A percentile compares a stretch with the other conserved stretches of the same genome.
Evolutionary conservation across 352 stramenopile genomes (phyloP).

Genomic region (Pythium volutum): DNA sequence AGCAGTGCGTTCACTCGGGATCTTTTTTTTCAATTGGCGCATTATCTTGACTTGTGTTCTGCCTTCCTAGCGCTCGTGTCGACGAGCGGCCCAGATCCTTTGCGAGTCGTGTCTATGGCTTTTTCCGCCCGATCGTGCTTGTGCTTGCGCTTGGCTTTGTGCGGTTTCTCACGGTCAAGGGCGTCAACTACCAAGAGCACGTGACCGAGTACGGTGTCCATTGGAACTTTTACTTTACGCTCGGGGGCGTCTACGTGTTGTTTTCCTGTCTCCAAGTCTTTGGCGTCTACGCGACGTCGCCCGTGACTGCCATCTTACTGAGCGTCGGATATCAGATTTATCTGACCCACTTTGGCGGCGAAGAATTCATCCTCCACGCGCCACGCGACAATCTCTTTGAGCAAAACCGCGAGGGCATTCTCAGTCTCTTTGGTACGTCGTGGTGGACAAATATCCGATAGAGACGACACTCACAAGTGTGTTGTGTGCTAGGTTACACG

Average conservation of each 20-base stretch:
- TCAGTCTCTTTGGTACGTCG: slow-evolving; percentile 78
- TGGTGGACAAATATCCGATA: no score
- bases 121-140: slow-evolving; percentile 66
- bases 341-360: slow-evolving; percentile 61
- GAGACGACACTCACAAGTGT: not conserved
- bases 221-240: slow-evolving; percentile 99
- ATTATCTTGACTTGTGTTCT: not conserved
- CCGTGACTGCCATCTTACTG: slow-evolving; percentile 41
- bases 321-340: slow-evolving; percentile 76
- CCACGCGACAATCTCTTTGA: slow-evolving; percentile 77
- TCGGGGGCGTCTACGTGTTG: slow-evolving; percentile 80
- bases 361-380: slow-evolving; percentile 76
- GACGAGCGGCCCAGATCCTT: not conserved
- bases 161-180: slow-evolving; percentile 79
- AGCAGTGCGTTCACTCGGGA: slow-evolving; percentile 22
- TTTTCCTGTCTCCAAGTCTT: slow-evolving; percentile 57
- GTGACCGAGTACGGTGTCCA: slow-evolving; percentile 98
- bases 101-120: slow-evolving; percentile 36
- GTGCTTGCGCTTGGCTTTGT: slow-evolving; percentile 63
- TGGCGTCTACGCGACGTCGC: slow-evolving; percentile 42
- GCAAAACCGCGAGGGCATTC: slow-evolving; percentile 95
- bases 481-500: slow-evolving; percentile 79
- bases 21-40: no score
- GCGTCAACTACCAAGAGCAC: slow-evolving; percentile 92
- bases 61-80: not conserved